Evolutionary conservation across 108 stramenopile genomes (phyloP).

Genomic region (Nannochloropsis granulata): DNA sequence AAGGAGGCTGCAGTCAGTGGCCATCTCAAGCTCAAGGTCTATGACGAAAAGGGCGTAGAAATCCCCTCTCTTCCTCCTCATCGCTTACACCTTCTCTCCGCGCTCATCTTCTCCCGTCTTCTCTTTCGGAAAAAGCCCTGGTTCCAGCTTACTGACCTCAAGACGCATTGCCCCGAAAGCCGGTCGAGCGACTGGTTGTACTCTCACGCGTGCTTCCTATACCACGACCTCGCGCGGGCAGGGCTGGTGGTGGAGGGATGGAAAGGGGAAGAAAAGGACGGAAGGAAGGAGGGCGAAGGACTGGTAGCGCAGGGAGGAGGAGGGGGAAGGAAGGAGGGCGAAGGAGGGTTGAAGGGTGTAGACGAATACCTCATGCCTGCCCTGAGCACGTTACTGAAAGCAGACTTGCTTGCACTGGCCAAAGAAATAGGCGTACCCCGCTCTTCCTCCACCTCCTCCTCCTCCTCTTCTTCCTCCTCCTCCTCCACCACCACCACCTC

Average conservation of each 20-base stretch:
- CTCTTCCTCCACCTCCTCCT: background rate
- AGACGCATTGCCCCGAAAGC: background rate
- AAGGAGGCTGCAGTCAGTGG: no score
- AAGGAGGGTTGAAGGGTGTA: background rate
- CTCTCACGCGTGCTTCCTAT: background rate
- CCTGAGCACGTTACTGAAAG: background rate
- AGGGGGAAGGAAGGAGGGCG: background rate
- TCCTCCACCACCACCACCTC: background rate
- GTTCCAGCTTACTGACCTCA: background rate
- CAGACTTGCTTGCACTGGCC: background rate
- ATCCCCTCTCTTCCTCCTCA: no score
- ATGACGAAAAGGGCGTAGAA: no score
- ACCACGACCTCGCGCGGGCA: background rate
- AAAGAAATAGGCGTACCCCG: background rate
- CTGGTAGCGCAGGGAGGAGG: background rate
- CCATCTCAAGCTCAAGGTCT: no score
- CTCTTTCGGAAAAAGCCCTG: background rate
- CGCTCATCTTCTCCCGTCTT: background rate
- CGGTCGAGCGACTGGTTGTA: background rate
- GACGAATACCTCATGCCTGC: background rate
- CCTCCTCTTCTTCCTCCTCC: background rate
- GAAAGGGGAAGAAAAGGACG: background rate
- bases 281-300: background rate
- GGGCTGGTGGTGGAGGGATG: background rate
- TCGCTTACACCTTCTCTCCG: background rate